Evolutionary conservation across 2,329 filamentous ascomycete genomes (phyloP).

Genomic region (Scedosporium minutisporum): DNA sequence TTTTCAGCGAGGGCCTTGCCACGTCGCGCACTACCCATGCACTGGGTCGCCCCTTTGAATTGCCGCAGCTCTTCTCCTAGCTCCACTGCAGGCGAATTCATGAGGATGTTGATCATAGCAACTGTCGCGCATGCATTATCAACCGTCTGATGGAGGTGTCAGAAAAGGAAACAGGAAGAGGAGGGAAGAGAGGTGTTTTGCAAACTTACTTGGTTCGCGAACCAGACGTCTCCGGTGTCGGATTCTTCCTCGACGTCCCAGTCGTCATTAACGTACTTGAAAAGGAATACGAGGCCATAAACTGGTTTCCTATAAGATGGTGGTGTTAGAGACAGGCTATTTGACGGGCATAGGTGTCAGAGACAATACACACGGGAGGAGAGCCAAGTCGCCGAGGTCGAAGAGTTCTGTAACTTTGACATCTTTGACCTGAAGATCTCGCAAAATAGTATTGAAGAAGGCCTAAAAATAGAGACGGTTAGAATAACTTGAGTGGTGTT

Average conservation of each 20-base stretch:
- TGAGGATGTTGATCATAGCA: constrained; percentile 84
- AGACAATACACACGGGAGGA: constrained; percentile 25
- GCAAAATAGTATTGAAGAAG: constrained; percentile 78
- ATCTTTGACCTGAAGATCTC: constrained; percentile 63
- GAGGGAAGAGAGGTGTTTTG: no score
- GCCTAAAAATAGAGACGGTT: constrained; percentile 36
- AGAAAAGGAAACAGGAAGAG: neutral
- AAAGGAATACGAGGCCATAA: constrained; percentile 83
- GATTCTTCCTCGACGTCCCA: constrained; percentile 43
- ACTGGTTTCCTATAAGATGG: constrained; percentile 50
- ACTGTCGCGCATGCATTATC: constrained; percentile 87
- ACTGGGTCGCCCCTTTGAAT: constrained; percentile 64
- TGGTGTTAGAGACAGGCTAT: neutral
- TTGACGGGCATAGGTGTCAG: no score
- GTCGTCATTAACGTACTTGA: constrained; percentile 53
- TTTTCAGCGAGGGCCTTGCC: constrained; percentile 69
- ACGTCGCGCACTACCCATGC: constrained; percentile 61
- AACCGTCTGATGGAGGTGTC: constrained; percentile 46
- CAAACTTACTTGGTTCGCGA: constrained; percentile 69
- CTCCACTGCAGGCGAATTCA: constrained; percentile 61
- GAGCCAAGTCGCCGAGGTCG: constrained; percentile 55
- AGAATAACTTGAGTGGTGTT: neutral
- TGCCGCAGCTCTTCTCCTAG: constrained; percentile 60
- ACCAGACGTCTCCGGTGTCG: constrained; percentile 63
- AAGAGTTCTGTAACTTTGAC: constrained; percentile 71